Percentiles rank a stretch among this genome's conserved stretches.
These are phyloP conservation scores for Zalaria sp. DNA, from an alignment of 2,329 filamentous ascomycete species.

Conservation along the genomic window DNA sequence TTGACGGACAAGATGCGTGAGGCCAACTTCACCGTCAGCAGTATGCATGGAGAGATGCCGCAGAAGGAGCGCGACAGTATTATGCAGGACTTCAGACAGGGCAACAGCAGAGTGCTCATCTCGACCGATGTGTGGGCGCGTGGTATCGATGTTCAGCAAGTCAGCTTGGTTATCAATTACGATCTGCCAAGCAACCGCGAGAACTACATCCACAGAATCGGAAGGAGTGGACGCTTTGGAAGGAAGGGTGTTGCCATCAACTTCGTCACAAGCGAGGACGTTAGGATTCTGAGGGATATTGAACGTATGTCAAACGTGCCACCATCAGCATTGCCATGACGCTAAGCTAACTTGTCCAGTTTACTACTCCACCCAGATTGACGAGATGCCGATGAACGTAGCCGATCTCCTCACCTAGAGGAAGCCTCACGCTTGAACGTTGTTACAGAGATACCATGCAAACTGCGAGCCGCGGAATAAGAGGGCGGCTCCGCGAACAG, in stretches of 20 bases:
- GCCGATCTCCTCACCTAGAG: slow-evolving; percentile 22
- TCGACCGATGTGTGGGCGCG: slow-evolving; percentile 96
- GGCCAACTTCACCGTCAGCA: slow-evolving; percentile 95
- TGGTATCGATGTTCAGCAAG: slow-evolving; percentile 97
- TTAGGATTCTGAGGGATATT: slow-evolving; percentile 92
- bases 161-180: slow-evolving; percentile 97
- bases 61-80: slow-evolving; percentile 97
- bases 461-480: background rate
- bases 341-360: slow-evolving; percentile 33
- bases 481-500: background rate
- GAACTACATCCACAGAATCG: slow-evolving; percentile 99
- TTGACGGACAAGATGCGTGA: slow-evolving; percentile 98
- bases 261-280: slow-evolving; percentile 96
- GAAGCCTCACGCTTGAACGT: background rate
- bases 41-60: slow-evolving; percentile 99
- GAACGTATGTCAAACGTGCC: slow-evolving; percentile 51
- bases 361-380: slow-evolving; percentile 93
- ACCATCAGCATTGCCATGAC: background rate
- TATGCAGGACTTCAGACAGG: slow-evolving; percentile 97
- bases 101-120: slow-evolving; percentile 89
- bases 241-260: slow-evolving; percentile 99
- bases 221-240: slow-evolving; percentile 86
- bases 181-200: slow-evolving; percentile 96
- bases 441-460: background rate
- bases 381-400: slow-evolving; percentile 94